Evolutionary conservation across 148 eudicot species (phyloP).

Genomic region (Rhododendron henanense): DNA sequence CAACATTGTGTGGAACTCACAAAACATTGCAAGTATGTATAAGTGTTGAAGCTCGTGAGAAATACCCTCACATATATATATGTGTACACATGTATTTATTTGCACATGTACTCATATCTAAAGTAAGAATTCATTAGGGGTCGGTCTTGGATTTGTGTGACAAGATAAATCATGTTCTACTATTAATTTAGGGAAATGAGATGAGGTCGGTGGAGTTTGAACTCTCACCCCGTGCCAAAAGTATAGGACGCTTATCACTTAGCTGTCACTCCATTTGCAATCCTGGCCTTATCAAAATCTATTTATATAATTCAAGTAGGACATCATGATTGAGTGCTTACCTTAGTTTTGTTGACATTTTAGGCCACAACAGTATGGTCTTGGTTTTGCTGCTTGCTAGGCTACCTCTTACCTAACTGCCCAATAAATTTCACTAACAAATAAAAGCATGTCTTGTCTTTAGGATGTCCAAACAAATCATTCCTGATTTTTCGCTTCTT

Average conservation of each 20-base stretch:
- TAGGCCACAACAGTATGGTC: constrained; percentile 6
- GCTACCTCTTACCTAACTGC: neutral
- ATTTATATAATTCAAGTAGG: neutral
- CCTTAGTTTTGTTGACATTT: constrained; percentile 26
- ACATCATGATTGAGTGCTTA: constrained; percentile 16
- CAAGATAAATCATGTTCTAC: too few relatives aligned
- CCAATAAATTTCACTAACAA: neutral
- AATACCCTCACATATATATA: neutral
- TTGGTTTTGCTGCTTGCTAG: neutral
- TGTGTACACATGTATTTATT: neutral
- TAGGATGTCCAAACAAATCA: constrained; percentile 5
- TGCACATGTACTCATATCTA: neutral
- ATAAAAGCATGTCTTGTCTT: constrained; percentile 9
- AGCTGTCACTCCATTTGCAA: neutral
- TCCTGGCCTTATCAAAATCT: neutral
- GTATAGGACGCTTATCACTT: too few relatives aligned
- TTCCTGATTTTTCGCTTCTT: constrained; percentile 16
- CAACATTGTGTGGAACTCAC: neutral
- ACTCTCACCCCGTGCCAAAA: too few relatives aligned
- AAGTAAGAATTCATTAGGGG: neutral
- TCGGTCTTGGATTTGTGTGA: neutral
- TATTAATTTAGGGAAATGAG: too few relatives aligned
- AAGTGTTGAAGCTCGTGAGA: neutral
- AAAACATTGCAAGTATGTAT: neutral
- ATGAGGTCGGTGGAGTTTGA: too few relatives aligned